A percentile compares a stretch with the other conserved stretches of the same genome.
These are phyloP conservation scores for Poronia punctata DNA, from an alignment of 495 filamentous ascomycete species.

Conservation along the genomic window DNA sequence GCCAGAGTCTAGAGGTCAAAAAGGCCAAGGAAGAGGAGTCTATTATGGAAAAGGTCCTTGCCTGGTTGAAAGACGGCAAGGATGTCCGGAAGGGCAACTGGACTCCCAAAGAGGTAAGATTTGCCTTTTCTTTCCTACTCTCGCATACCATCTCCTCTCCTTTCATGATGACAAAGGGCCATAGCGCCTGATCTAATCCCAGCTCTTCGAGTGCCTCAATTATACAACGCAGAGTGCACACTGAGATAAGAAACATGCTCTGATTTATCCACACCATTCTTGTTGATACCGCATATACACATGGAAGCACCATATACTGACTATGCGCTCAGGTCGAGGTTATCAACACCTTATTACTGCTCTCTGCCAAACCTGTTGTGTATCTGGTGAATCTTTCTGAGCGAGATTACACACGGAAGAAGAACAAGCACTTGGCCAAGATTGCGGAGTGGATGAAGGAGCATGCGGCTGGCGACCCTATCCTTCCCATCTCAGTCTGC, in stretches of 20 bases:
- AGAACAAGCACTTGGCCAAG: slow-evolving; percentile 96
- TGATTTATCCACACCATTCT: slow-evolving; percentile 43
- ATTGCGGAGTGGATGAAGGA: slow-evolving; percentile 91
- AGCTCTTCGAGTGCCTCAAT: slow-evolving; percentile 93
- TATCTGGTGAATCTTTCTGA: slow-evolving; percentile 96
- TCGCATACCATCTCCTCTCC: slow-evolving; percentile 13
- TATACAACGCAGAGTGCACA: slow-evolving; percentile 62
- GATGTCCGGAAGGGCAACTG: slow-evolving; percentile 88
- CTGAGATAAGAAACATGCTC: slow-evolving; percentile 68
- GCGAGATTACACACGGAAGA: slow-evolving; percentile 95
- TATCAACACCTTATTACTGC: slow-evolving; percentile 93
- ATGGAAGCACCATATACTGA: slow-evolving; percentile 21
- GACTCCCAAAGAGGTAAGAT: slow-evolving; percentile 88
- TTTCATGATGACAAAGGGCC: slow-evolving; percentile 97
- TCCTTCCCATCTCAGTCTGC: slow-evolving; percentile 84
- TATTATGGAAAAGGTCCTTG: slow-evolving; percentile 79
- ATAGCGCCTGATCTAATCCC: slow-evolving; percentile 92
- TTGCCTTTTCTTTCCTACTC: slow-evolving; percentile 15
- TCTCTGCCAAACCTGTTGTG: slow-evolving; percentile 95
- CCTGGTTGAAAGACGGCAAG: slow-evolving; percentile 75
- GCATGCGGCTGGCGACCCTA: slow-evolving; percentile 76
- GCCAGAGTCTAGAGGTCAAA: slow-evolving; percentile 97
- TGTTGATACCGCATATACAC: slow-evolving; percentile 19
- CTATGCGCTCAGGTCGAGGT: slow-evolving; percentile 69
- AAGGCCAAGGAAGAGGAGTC: slow-evolving; percentile 93